Base-by-base conservation (phyloP, 495 filamentous ascomycete species). In the Penicillium subrubescens region DNA sequence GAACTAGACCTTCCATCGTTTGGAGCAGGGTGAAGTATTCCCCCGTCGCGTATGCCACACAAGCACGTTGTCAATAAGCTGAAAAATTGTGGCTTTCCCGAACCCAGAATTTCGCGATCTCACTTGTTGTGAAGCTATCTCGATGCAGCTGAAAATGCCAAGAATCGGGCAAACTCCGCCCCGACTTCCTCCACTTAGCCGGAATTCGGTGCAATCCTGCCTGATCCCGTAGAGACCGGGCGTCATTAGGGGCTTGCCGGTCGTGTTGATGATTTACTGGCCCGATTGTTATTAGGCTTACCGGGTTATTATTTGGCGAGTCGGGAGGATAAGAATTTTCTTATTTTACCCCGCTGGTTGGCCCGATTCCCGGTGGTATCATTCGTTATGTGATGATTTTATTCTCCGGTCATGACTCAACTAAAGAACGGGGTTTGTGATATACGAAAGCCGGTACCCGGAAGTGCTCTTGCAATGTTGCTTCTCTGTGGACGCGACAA, bases 81-180 rank as follows among this genome's bases (percentile, higher is more conserved):
- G 33, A 29, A 54, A 29, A 54, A 54, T n/a, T 29, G 27, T 35
- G 31, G 31, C 53, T n/a, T 12, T 35, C 17, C 53, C 14, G 53
- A 56, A 56, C 2, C 53, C 12, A 2, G 15, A 25, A 56, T 12
- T 3, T 23, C 53, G n/a, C 3, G 31, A 25, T 37, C 33, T 56
- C 10, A 10, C n/a, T 34, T 21, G 31, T 50, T 19, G n/a, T 10
- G 50, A 52, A 12, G 59, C 33, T n/a, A 31, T 37, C n/a, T 11
- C 44, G 12, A 12, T 15, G 8, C 7, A 17, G 37, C 51, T 61
- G 34, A 35, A 14, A 43, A 65, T 60, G 62, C 54, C 54, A 65
- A 62, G 62, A 62, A 50, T 63, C 67, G 67, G 67, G 29, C 8
- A 7, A 71, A 67, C 43, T 59, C 41, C 15, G 57, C 41, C 43